Conservation (phyloP, 2,329 filamentous ascomycete genomes). For the Fusarium sp. region DNA sequence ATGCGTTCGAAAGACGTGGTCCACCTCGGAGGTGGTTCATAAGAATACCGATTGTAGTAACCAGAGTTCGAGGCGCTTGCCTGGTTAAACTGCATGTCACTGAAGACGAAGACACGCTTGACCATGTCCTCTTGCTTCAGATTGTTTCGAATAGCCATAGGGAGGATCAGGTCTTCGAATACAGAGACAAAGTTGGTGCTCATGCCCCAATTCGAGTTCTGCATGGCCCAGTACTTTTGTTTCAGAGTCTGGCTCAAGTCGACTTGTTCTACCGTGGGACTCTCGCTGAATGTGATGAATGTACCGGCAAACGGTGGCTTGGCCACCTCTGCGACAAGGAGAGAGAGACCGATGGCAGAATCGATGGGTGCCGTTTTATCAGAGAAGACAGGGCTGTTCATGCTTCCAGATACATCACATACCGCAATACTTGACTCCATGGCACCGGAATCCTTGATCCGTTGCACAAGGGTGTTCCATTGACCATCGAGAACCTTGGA, state of each 20-base stretch:
- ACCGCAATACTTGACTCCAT: conserved; percentile 66
- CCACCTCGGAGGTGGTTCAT: conserved; percentile 46
- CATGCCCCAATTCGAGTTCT: conserved; percentile 50
- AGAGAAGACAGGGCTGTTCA: conserved; percentile 52
- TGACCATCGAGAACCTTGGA: conserved; percentile 59
- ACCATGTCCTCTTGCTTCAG: conserved; percentile 68
- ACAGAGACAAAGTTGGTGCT: conserved; percentile 66
- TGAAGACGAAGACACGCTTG: conserved; percentile 70
- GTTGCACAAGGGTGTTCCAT: conserved; percentile 68
- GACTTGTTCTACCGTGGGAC: conserved; percentile 55
- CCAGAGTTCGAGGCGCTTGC: conserved; percentile 36
- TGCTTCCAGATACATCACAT: conserved; percentile 68
- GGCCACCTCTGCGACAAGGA: conserved; percentile 65
- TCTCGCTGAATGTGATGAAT: conserved; percentile 64
- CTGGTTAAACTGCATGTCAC: conserved; percentile 69
- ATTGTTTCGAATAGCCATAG: conserved; percentile 62
- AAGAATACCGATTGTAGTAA: too few relatives aligned
- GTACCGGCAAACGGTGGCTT: conserved; percentile 63
- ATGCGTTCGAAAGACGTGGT: conserved; percentile 62
- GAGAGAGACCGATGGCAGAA: conserved; percentile 65
- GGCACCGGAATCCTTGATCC: conserved; percentile 65
- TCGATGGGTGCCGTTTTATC: conserved; percentile 64
- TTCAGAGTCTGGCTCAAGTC: conserved; percentile 52
- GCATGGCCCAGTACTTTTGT: conserved; percentile 54
- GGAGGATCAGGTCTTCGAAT: conserved; percentile 65